Evolutionary conservation across 768 basidiomycete genomes (phyloP), one percentile per base, ranked within the genome.

Genomic region (Amanita thiersii): DNA sequence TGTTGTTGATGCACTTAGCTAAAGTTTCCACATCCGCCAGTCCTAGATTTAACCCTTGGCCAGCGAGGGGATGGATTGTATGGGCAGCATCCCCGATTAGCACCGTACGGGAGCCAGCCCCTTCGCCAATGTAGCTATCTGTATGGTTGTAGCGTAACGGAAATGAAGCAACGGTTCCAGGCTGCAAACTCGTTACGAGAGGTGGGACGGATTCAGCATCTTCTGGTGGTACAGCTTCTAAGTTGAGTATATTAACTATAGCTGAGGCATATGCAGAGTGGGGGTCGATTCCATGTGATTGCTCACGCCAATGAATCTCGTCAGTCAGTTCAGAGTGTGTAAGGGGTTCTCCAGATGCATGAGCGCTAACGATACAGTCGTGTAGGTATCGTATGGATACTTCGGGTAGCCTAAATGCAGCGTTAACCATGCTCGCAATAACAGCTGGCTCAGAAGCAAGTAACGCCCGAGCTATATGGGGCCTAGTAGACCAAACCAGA

Each of bases 41-140:
- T n/a, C 94, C 96, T 55, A 94, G 65, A 58, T 99, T 98, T 30
- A 98, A 69, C 0, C 94, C 96, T 57, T 98, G 94, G 2, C 96
- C 96, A 0, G 93, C 94, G 19, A 98, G 75, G 1, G 96, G 94
- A 55, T 98, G 94, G 1, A 91, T 68, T 0, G 88, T 89, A 55
- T 98, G 96, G 12, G 93, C 96, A 1, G 94, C 93, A 60, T 99
- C 96, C 2, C 96, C 96, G 1, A 98, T 76, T 5, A 98, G 78
- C 2, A 83, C 92, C 1, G 88, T 93, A 3, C 94, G 75, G 2
- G 65, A 58, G 3, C 77, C 73, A 23, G 48, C 43, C 0, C 77
- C 79, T 53, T 81, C 81, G 11, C 92, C 90, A 32, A 93, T 65
- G 59, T 99, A 98, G 0, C 72, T 60, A 26, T 92, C 87, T 1